phyloP scores from a whole-genome alignment of 495 filamentous ascomycete genomes.

The Lepraria neglecta region DNA sequence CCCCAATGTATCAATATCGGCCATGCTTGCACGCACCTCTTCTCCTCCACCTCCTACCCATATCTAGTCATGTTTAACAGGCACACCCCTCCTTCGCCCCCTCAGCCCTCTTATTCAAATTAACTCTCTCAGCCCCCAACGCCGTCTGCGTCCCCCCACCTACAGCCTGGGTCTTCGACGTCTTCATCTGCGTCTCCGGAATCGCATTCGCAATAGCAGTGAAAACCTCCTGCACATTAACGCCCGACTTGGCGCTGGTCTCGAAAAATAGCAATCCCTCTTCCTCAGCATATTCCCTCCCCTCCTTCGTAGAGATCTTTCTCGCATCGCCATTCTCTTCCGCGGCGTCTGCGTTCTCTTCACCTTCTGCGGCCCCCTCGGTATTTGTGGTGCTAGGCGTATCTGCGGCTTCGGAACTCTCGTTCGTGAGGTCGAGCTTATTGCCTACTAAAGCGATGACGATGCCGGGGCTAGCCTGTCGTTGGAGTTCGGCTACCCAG shows the following conservation, averaged over 20 bases:
- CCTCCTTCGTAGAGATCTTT: constrained; percentile 80
- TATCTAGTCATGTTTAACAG: constrained; percentile 48
- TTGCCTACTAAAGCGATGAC: constrained; percentile 97
- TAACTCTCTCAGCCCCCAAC: constrained; percentile 55
- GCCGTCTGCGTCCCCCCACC: constrained; percentile 40
- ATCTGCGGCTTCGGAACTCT: constrained; percentile 28
- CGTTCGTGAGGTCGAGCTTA: constrained; percentile 81
- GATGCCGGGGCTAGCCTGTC: constrained; percentile 95
- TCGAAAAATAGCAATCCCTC: constrained; percentile 93
- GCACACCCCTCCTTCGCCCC: constrained; percentile 88
- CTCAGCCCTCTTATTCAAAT: constrained; percentile 45
- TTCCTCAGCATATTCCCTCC: constrained; percentile 90
- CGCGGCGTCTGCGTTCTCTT: constrained; percentile 36
- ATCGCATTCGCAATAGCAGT: constrained; percentile 98
- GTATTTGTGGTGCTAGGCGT: neutral
- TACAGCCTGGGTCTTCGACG: constrained; percentile 59
- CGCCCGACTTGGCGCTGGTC: constrained; percentile 92
- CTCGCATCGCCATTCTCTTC: constrained; percentile 63
- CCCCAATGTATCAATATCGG: neutral
- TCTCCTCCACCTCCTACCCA: neutral
- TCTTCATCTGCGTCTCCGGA: constrained; percentile 91
- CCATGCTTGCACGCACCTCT: neutral
- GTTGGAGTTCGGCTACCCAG: constrained; percentile 96
- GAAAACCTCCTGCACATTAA: constrained; percentile 91
- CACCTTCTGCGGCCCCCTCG: constrained; percentile 21